phyloP scores from a whole-genome alignment of 75 land plant genomes.

The Chamaecyparis obtusa region DNA sequence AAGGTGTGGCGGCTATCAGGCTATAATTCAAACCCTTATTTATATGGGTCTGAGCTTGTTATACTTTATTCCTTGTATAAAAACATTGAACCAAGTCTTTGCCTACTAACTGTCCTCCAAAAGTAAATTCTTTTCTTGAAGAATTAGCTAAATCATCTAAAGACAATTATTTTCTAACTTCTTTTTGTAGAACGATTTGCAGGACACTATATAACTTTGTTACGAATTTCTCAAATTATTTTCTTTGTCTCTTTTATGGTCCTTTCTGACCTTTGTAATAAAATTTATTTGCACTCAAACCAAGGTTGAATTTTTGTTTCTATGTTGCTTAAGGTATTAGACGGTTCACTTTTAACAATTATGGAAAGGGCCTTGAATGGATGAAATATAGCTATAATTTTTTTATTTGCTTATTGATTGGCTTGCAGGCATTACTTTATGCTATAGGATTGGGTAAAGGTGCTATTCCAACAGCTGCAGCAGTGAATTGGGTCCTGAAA shows the following conservation, averaged over 20 bases:
- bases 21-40: not conserved
- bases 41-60: not conserved
- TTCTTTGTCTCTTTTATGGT: not conserved
- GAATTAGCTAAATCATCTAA: not conserved
- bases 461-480: slow-evolving; percentile 98
- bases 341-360: not conserved
- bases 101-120: not conserved
- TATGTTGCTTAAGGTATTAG: not conserved
- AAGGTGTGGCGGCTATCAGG: not conserved
- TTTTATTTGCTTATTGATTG: not conserved
- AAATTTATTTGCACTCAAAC: not conserved
- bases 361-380: not conserved
- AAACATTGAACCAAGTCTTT: not conserved
- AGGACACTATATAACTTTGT: not conserved
- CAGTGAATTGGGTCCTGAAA: slow-evolving; percentile 96
- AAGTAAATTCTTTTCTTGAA: not conserved
- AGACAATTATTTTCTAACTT: not conserved
- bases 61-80: not conserved
- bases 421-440: slow-evolving; percentile 81
- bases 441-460: slow-evolving; percentile 99
- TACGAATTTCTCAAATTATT: not conserved
- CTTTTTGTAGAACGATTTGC: not conserved
- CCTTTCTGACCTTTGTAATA: not conserved
- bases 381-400: not conserved
- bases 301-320: not conserved